Conservation (phyloP, 495 filamentous ascomycete genomes). For the Oidiodendron maius region DNA sequence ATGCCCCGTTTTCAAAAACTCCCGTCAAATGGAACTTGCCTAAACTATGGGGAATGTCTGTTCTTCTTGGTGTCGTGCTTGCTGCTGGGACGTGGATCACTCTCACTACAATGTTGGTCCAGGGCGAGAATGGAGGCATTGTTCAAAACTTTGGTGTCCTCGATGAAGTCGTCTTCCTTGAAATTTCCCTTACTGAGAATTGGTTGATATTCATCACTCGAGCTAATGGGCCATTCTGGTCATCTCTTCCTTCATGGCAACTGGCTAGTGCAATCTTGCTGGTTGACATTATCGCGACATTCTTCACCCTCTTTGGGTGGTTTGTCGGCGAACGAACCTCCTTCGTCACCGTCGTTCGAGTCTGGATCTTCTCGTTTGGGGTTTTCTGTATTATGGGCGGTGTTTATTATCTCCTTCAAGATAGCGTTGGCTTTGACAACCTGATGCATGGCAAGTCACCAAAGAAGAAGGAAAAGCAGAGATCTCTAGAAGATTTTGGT, state of each 20-base stretch:
- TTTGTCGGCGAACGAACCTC: constrained; percentile 62
- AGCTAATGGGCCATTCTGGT: constrained; percentile 83
- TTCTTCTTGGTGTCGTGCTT: constrained; percentile 73
- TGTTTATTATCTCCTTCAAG: constrained; percentile 72
- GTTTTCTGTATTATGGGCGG: constrained; percentile 65
- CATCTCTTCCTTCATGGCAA: constrained; percentile 76
- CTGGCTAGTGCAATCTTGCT: constrained; percentile 66
- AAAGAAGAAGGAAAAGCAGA: constrained; percentile 68
- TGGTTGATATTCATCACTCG: constrained; percentile 97
- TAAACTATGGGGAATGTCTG: constrained; percentile 87
- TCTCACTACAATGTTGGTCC: constrained; percentile 68
- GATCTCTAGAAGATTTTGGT: constrained; percentile 81
- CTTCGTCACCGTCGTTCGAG: constrained; percentile 73
- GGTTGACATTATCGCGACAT: constrained; percentile 76
- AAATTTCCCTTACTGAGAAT: constrained; percentile 88
- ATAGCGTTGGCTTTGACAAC: constrained; percentile 75
- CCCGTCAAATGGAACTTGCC: constrained; percentile 94
- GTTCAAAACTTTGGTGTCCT: constrained; percentile 80
- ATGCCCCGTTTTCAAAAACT: constrained; percentile 76
- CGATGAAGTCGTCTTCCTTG: constrained; percentile 79
- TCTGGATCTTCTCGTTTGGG: constrained; percentile 87
- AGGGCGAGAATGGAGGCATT: constrained; percentile 66
- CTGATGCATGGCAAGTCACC: constrained; percentile 84
- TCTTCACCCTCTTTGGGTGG: constrained; percentile 79
- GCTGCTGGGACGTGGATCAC: constrained; percentile 81